Percentiles rank a stretch among this genome's conserved stretches.
Evolutionary conservation across 108 stramenopile genomes (phyloP).

Genomic region (Cyclotella kingstonii): DNA sequence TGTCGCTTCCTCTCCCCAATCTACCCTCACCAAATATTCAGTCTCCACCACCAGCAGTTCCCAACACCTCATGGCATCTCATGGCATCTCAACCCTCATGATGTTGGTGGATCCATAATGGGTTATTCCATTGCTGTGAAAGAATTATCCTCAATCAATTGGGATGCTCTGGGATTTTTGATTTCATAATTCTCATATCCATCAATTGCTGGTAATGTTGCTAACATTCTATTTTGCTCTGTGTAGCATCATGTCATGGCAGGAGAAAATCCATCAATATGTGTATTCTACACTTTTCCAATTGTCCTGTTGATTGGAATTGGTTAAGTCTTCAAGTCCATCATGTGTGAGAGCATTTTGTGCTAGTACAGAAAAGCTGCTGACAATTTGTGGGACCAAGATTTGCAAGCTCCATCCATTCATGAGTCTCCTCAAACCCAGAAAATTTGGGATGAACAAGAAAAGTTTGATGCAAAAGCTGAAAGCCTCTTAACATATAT

Average conservation of each 20-base stretch:
- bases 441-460: constrained; percentile 46
- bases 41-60: no score
- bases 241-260: constrained; percentile 18
- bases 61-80: no score
- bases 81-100: no score
- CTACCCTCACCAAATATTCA: no score
- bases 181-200: constrained; percentile 58
- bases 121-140: constrained; percentile 18
- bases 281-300: constrained; percentile 51
- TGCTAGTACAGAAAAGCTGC: not conserved
- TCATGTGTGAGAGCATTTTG: constrained; percentile 21
- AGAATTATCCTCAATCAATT: constrained; percentile 39
- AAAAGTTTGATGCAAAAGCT: constrained; percentile 42
- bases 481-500: constrained; percentile 57
- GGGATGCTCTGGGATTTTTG: constrained; percentile 39
- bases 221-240: constrained; percentile 32
- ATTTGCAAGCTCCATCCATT: constrained; percentile 26
- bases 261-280: constrained; percentile 31
- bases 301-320: constrained; percentile 44
- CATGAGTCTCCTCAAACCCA: constrained; percentile 29
- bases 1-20: no score
- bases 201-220: constrained; percentile 36
- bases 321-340: constrained; percentile 24
- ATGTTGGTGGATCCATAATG: constrained; percentile 14
- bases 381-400: constrained; percentile 14